Evolutionary conservation across 495 filamentous ascomycete genomes (phyloP), one percentile per base, ranked within the genome.

Genomic region (Cudoniella acicularis): DNA sequence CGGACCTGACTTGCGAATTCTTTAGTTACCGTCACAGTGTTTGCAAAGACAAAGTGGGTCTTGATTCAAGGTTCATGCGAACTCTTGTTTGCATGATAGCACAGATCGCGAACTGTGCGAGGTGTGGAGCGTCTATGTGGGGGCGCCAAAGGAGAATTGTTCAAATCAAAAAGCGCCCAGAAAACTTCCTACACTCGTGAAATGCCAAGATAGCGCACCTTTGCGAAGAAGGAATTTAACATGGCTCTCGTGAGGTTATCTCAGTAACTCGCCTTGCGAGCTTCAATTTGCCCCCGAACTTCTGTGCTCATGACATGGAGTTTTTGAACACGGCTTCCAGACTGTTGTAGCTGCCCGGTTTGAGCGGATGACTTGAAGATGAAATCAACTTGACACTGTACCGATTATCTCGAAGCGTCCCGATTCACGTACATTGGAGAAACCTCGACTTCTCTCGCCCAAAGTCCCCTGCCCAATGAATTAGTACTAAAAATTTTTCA

Each of bases 381-480:
- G 30, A 36, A 36, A 36, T 36, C 30, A 6, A 36, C 6, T 6
- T 13, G 30, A 4, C 30, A 6, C 30, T 36, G 13, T 36, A 13
- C 13, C 30, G 30, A 36, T 13, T 6, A 6, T 13, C 13, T 36
- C 13, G 6, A 36, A 22, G 20, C n/a, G 16, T n/a, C n/a, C 16
- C 36, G 6, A 20, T 25, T 53, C 13, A 4, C 10, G 42, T 78
- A 78, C 45, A 78, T 46, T 4, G 48, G 48, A n/a, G 61, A 60
- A 1, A 52, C 65, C 59, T 71, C 61, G 3, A 79, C 72, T 54
- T 80, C 75, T 30, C 67, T 66, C 6, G 67, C 49, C 77, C 77
- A 80, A 1, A 79, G 54, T 11, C 52, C 54, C 77, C n/a, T n/a
- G n/a, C n/a, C n/a, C n/a, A n/a, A n/a, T n/a, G n/a, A n/a, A n/a